Conservation (phyloP, 148 eudicot species). For the Nyssa sinensis region DNA sequence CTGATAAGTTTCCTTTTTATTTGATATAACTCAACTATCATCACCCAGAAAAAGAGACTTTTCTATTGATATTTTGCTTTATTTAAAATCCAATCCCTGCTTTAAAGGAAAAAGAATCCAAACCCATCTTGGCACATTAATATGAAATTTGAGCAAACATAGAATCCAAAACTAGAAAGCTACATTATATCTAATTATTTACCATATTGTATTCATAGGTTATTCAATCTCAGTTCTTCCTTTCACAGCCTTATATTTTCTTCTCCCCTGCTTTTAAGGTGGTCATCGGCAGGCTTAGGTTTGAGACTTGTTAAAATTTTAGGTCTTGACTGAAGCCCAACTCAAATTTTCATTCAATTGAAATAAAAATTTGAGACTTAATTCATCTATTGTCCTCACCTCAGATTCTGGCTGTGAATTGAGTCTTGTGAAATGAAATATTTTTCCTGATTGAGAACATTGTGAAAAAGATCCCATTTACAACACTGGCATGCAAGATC, state of each 20-base stretch:
- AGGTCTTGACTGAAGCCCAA: too few relatives aligned
- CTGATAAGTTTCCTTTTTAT: too few relatives aligned
- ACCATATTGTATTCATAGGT: too few relatives aligned
- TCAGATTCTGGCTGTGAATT: background rate
- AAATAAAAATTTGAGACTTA: background rate
- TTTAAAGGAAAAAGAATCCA: background rate
- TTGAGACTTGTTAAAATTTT: conserved; percentile 3
- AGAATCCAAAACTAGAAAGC: too few relatives aligned
- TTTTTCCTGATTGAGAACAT: too few relatives aligned
- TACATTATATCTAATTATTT: background rate
- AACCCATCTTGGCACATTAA: background rate
- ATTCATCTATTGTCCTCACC: too few relatives aligned
- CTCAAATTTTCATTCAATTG: too few relatives aligned
- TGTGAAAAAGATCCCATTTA: too few relatives aligned
- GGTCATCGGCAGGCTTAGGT: background rate
- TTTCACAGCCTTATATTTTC: background rate
- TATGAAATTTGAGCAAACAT: too few relatives aligned
- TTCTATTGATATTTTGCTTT: background rate
- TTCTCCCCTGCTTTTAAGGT: conserved; percentile 2
- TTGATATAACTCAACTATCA: too few relatives aligned
- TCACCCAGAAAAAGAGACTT: background rate
- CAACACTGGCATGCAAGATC: background rate
- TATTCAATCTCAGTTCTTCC: background rate
- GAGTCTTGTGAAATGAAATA: background rate
- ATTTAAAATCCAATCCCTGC: background rate